A percentile compares a stretch with the other conserved stretches of the same genome.
These are phyloP conservation scores for Rhizoclosmatium sp. DNA, from an alignment of 192 early-diverging fungal genomes.

Conservation along the genomic window DNA sequence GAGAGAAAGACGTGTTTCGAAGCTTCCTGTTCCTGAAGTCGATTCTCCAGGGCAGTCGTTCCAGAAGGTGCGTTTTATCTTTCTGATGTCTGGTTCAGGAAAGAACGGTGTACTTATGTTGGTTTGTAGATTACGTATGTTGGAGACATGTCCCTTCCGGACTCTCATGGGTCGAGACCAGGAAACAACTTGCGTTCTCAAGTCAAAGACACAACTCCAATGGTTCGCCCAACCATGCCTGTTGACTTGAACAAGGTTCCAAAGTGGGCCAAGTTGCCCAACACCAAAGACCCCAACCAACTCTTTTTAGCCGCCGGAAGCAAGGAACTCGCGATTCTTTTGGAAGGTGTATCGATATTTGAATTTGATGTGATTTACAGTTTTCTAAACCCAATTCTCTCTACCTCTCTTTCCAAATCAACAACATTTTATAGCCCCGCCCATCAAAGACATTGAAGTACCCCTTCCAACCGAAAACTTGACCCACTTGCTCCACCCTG, in stretches of 20 bases:
- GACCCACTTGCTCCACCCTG: neutral
- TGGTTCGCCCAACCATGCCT: slow-evolving; percentile 32
- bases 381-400: neutral
- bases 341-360: slow-evolving; percentile 22
- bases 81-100: neutral
- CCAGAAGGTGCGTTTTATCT: slow-evolving; percentile 12
- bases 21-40: slow-evolving; percentile 13
- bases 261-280: slow-evolving; percentile 34
- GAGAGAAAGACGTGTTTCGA: slow-evolving; percentile 23
- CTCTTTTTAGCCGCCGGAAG: slow-evolving; percentile 31
- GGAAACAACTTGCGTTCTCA: slow-evolving; percentile 16
- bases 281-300: slow-evolving; percentile 31
- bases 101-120: neutral
- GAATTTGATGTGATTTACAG: neutral
- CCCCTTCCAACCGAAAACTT: slow-evolving; percentile 21
- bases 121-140: slow-evolving; percentile 24
- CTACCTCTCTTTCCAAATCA: neutral
- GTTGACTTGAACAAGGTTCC: slow-evolving; percentile 36
- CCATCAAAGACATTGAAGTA: slow-evolving; percentile 37
- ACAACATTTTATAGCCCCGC: slow-evolving; percentile 16
- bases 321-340: slow-evolving; percentile 23
- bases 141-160: slow-evolving; percentile 29
- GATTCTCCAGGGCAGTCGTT: slow-evolving; percentile 32
- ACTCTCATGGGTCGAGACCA: neutral
- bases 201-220: slow-evolving; percentile 36